These are phyloP conservation scores for Setaria italica DNA, from an alignment of 202 grass and related monocot genomes.

Conservation along the genomic window DNA sequence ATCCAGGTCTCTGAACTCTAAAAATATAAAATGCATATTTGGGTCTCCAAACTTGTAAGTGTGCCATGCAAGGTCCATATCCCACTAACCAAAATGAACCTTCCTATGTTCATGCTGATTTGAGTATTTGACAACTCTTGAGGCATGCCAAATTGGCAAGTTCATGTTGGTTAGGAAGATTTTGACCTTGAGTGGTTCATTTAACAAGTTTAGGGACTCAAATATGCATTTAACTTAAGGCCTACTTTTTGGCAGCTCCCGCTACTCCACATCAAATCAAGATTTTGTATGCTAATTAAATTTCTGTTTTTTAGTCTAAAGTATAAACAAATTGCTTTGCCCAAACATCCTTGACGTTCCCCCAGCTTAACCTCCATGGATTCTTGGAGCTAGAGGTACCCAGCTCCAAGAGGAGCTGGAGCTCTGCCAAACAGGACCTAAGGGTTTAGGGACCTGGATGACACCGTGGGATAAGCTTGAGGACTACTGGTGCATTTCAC, in stretches of 20 bases:
- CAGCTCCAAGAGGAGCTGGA: background rate
- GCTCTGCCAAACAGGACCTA: constrained; percentile 3
- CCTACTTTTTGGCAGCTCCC: constrained; percentile 5
- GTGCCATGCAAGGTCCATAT: background rate
- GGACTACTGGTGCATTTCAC: background rate
- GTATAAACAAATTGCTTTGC: background rate
- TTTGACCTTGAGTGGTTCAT: background rate
- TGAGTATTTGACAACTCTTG: background rate
- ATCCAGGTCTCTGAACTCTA: background rate
- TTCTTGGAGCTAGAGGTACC: background rate
- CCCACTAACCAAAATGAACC: background rate
- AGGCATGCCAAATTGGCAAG: background rate
- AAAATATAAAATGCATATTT: background rate
- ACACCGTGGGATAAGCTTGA: background rate
- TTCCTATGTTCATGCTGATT: background rate
- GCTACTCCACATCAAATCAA: background rate
- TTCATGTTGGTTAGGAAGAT: background rate
- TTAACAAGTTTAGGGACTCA: constrained; percentile 10
- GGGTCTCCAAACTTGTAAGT: constrained; percentile 9
- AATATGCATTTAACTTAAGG: background rate
- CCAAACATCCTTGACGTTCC: background rate
- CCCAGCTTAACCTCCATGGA: background rate
- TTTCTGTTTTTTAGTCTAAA: background rate
- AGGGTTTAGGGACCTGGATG: background rate
- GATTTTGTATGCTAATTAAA: background rate